Evolutionary conservation across 2,329 filamentous ascomycete species (phyloP), one percentile per base, ranked within the genome.

Genomic region (Stagonosporopsis chrysanthemi): DNA sequence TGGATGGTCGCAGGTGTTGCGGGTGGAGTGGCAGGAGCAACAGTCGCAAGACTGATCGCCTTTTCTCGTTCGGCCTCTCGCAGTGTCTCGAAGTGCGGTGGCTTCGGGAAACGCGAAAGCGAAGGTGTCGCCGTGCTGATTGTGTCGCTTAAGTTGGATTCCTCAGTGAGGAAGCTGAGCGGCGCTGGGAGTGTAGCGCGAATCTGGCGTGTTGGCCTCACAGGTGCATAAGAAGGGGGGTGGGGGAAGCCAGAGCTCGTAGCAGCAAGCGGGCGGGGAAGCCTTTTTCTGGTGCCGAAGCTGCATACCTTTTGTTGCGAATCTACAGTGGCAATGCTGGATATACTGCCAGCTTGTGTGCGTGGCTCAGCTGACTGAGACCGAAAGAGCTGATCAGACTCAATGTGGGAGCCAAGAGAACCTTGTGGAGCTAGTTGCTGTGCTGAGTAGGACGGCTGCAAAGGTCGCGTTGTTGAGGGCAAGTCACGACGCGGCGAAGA

Each of bases 1-100:
- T 77, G 75, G 17, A 77, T 65, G 19, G 71, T 70, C 14, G 75
- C 75, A 42, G 75, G 75, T 4, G 75, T 77, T 28, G 71, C 68
- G 4, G 75, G 75, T 22, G 74, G 74, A 4, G 73, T 76, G 14
- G 56, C 72, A 2, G 71, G 73, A 14, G 69, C 68, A 17, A 68
- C 62, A 14, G 69, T 64, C 29, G 65, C 50, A 38, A 71, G 73
- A 45, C 61, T 67, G 23, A 56, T 60, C 26, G 67, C 46, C 33
- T 49, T 52, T 33, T 57, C 54, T n/a, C 54, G 48, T n/a, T 52
- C 19, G 4, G 52, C 65, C 65, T 59, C 72, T 41, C 47, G 48
- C 23, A 36, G 31, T 6, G 54, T 57, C 43, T 65, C 33, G 58
- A 56, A 41, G 50, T 61, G 64, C n/a, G 71, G 72, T 14, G 71